Evolutionary conservation across 352 stramenopile species (phyloP), one percentile per base, ranked within the genome.

Genomic region (Plasmopara muralis): DNA sequence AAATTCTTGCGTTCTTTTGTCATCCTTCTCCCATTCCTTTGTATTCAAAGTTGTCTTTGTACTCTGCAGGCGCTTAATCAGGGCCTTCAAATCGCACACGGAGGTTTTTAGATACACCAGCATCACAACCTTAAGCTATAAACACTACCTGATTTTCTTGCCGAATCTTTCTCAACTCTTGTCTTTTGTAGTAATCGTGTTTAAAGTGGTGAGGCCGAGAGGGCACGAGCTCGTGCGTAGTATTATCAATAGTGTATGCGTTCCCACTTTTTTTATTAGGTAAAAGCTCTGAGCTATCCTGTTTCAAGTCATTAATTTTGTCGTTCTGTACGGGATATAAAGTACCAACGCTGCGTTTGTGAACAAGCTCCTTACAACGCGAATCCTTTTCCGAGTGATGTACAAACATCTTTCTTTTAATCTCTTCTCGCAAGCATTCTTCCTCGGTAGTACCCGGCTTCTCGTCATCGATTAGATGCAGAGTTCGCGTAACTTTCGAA

Each of bases 11-110:
- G 82, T 83, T 70, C 75, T 77, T 53, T 89, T 85, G 34, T 73
- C 72, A 34, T 87, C 77, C 48, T 81, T 82, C 50, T 86, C 64
- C 77, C 75, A 87, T 47, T 85, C 67, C 33, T 87, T 85, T 38
- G 60, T 75, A 9, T 73, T 76, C 3, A 89, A 60, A 2, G 80
- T 89, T 10, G 72, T 57, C 50, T 87, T 91, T 2, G 77, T 72
- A 33, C 67, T 85, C 8, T 72, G 65, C 10, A 91, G 54, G 6
- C 80, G 74, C 55, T 87, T 87, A 5, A 52, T 67, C 6, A 91
- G 57, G 16, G 69, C 72, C 56, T 81, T 2, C 52, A 34, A 20
- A 9, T 25, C 29, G 9, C 12, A 29, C n/a, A 33, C 2, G 30
- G 18, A 29, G n/a, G 39, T 31, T 9, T n/a, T 55, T 37, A 63